Evolutionary conservation across 73 alveolate genomes (phyloP), one percentile per base, ranked within the genome.

Genomic region (Paraurostyla sp.): DNA sequence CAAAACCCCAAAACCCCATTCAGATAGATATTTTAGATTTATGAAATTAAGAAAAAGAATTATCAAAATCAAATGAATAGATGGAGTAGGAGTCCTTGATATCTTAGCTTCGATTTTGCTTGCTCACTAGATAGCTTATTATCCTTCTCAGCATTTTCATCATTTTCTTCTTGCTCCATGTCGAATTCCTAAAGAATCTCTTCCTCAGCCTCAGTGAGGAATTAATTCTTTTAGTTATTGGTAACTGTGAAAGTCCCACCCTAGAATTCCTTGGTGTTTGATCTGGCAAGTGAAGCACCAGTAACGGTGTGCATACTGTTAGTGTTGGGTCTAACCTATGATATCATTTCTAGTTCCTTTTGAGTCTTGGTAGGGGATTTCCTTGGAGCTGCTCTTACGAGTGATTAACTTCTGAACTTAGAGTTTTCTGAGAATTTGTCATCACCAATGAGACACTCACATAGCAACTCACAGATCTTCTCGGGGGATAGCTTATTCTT

Each of bases 371-470:
- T 65, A 7, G 82, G 86, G 4, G 65, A 48, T 73, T 73, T 73
- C 71, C 41, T 73, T 45, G 71, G 52, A 2, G 86, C 54, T 45
- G 86, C 65, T 73, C 86, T 73, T 22, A 43, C 52, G 3, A 73
- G 29, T 6, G 71, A 43, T 25, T 73, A 2, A 15, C 71, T 48
- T 73, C 52, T 73, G 20, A 25, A 73, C 15, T 73, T 43, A 16
- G 35, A n/a, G 30, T 46, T 78, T 42, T 20, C 38, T 2, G 1
- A 51, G 4, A 43, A 54, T 35, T 54, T 78, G 33, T 78, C 89
- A 16, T 78, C 89, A 23, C 89, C 89, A 16, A 78, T 54, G 35
- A 78, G 50, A 27, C 89, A 78, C 9, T 78, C 89, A 38, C 89
- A 51, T 2, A 78, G 62, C 0, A 78, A 3, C 62, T 78, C 89